Evolutionary conservation across 495 filamentous ascomycete genomes (phyloP), one percentile per base, ranked within the genome.

Genomic region (Penicillium samsonianum): DNA sequence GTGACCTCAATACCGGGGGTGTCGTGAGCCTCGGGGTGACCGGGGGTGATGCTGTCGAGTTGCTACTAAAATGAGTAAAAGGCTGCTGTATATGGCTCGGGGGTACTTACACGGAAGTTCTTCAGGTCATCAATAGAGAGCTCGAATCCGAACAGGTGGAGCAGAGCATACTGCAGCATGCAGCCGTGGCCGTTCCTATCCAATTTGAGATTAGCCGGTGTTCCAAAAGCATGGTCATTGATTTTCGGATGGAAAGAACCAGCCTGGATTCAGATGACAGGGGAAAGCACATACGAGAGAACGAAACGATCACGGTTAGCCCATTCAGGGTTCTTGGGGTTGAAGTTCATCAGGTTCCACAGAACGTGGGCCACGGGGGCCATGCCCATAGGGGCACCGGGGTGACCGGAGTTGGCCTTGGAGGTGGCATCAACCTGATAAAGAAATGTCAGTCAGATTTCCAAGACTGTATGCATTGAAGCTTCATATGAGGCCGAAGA

Each of bases 341-440:
- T 99, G 84, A 97, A 99, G 68, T 76, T 94, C 94, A 99, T 92
- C 84, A 96, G 93, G 84, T 96, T 96, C 81, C 91, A 99, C 64
- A 99, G 88, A 69, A 99, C 89, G 84, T 99, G 94, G 75, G 94
- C 86, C 67, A 92, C 86, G 45, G 95, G 94, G 68, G 94, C 94
- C 94, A 98, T 90, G 79, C 92, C 92, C 92, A 99, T 99, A 65
- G 94, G 94, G 67, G 94, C 94, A 82, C 94, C 94, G 72, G 94
- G 94, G 80, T 99, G 94, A 70, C 94, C 94, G 63, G 92, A 96
- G 82, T 98, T 98, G 68, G 93, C 90, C 72, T 88, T 85, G 74
- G 87, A 86, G 73, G 92, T 96, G 71, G 93, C 95, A 97, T 99
- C 94, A 81, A 91, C 88, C 94, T 98, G 67, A 55, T 64, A 40